Percentiles rank a stretch among this genome's conserved stretches.
These are phyloP conservation scores for Nicotiana tabacum DNA, from an alignment of 257 asterid species.

Conservation along the genomic window DNA sequence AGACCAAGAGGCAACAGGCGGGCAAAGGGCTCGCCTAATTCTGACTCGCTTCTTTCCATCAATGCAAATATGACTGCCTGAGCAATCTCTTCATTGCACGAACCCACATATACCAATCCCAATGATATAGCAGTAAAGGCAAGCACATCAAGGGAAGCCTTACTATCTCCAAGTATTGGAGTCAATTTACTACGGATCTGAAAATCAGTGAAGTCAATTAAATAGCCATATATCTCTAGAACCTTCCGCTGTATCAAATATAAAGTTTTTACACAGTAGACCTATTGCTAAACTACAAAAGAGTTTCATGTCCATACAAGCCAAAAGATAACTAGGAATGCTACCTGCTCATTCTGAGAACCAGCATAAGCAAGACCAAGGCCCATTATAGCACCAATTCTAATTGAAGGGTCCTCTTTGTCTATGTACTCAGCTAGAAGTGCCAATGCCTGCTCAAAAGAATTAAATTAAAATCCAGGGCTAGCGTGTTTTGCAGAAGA, in stretches of 20 bases:
- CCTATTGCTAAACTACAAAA: neutral
- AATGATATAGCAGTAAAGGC: conserved; percentile 86
- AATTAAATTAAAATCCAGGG: neutral
- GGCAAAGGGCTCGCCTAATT: conserved; percentile 76
- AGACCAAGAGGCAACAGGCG: conserved; percentile 90
- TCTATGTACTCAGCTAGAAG: conserved; percentile 71
- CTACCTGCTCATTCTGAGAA: conserved; percentile 72
- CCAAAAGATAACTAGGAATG: neutral
- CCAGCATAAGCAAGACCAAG: conserved; percentile 98
- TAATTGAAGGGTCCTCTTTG: conserved; percentile 64
- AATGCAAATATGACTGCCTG: conserved; percentile 78
- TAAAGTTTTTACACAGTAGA: neutral
- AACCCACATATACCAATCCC: conserved; percentile 85
- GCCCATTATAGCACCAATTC: conserved; percentile 98
- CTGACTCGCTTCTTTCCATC: conserved; percentile 88
- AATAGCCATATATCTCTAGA: neutral
- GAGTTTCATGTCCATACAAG: neutral
- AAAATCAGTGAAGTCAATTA: conserved; percentile 15
- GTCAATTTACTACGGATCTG: conserved; percentile 62
- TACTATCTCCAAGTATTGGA: conserved; percentile 72
- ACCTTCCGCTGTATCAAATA: neutral
- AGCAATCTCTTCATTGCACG: conserved; percentile 89
- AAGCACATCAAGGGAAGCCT: conserved; percentile 76
- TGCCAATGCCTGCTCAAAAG: conserved; percentile 69
- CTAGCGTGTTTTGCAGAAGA: neutral